Evolutionary conservation across 1,284 basidiomycete genomes (phyloP), one percentile per base, ranked within the genome.

Genomic region (Cutaneotrichosporon cavernicola): DNA sequence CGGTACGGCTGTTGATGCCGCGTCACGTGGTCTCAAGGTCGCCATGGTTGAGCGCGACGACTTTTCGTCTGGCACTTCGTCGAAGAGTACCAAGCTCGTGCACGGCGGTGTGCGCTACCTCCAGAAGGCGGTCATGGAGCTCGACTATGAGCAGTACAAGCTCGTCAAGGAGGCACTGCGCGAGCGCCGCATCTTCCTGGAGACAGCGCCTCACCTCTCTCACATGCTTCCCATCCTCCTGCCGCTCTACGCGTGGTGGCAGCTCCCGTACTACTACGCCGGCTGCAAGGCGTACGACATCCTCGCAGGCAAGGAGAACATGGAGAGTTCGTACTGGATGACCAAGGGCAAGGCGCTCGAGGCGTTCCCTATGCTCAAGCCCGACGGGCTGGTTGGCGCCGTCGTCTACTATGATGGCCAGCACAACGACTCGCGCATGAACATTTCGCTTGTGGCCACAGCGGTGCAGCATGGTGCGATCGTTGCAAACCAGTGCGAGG

Each of bases 351-450:
- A 95, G 76, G 92, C 96, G 0, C 83, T 98, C 71, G 84, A 86
- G 69, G 79, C 76, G 36, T 81, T 83, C 72, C 91, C 96, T 61
- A 99, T 96, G 11, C 82, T 99, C 26, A 93, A 95, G 2, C 98
- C 95, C 1, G 96, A 98, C 78, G 87, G 92, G 31, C 85, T 98
- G 18, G 91, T 94, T 36, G 96, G 96, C 46, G 93, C 93, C 26
- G 85, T 99, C 66, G 95, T 98, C 56, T 98, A 98, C 81, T 97
- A 98, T 71, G 96, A 99, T 75, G 94, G 94, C 59, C 96, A 97
- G 83, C 96, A 99, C 83, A 99, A 97, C 74, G 96, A 99, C 76
- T 90, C 96, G 6, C 87, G 96, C 43, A 99, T 99, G 96, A 98
- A 98, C 82, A 88, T 97, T 61, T 92, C 95, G 1, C 85, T 95